Evolutionary conservation across 352 stramenopile genomes (phyloP).

Genomic region (Phytophthora citrophthora): DNA sequence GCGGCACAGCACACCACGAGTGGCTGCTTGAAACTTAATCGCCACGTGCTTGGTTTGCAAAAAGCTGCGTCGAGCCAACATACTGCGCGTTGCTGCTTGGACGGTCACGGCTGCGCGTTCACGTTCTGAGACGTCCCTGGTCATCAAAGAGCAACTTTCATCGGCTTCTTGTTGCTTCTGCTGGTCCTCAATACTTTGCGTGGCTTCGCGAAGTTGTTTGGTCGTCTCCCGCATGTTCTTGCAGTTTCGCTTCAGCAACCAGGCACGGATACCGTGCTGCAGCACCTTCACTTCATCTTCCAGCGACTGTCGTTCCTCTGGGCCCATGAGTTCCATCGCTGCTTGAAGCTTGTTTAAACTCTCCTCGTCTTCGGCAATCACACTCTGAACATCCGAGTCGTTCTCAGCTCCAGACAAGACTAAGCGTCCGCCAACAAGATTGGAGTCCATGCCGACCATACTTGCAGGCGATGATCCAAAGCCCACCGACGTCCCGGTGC

Average conservation of each 20-base stretch:
- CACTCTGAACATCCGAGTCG: slow-evolving; percentile 82
- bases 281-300: slow-evolving; percentile 89
- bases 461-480: slow-evolving; percentile 31
- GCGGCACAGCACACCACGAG: slow-evolving; percentile 78
- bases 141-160: slow-evolving; percentile 21
- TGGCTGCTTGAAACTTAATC: slow-evolving; percentile 88
- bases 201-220: slow-evolving; percentile 78
- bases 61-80: slow-evolving; percentile 85
- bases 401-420: slow-evolving; percentile 49
- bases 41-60: slow-evolving; percentile 86
- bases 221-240: slow-evolving; percentile 90
- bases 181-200: slow-evolving; percentile 64
- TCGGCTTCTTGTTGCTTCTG: slow-evolving; percentile 52
- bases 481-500: slow-evolving; percentile 30
- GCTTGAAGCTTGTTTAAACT: slow-evolving; percentile 76
- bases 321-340: slow-evolving; percentile 88
- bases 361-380: slow-evolving; percentile 84
- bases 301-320: slow-evolving; percentile 82
- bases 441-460: slow-evolving; percentile 35
- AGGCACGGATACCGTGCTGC: slow-evolving; percentile 87
- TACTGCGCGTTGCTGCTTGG: slow-evolving; percentile 83
- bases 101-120: slow-evolving; percentile 85
- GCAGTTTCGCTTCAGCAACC: slow-evolving; percentile 90
- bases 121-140: slow-evolving; percentile 49
- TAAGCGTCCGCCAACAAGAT: slow-evolving; percentile 28